Conservation (phyloP, 164 flowering plant genomes). For the Umbilicus rupestris region DNA sequence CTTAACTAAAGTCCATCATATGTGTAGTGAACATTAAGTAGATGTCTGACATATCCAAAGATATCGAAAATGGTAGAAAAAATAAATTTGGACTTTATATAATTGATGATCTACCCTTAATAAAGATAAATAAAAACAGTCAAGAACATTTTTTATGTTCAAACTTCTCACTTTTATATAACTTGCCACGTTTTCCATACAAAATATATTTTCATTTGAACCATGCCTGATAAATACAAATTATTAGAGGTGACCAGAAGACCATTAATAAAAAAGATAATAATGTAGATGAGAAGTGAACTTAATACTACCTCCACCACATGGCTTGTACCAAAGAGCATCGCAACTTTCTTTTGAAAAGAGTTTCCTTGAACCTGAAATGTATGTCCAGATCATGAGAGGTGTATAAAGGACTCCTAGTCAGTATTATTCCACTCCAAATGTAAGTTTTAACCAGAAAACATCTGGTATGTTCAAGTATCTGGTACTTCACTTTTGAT, state of each 20-base stretch:
- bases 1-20: too few relatives aligned
- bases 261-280: not conserved
- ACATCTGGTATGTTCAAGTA: too few relatives aligned
- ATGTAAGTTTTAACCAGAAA: too few relatives aligned
- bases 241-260: not conserved
- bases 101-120: too few relatives aligned
- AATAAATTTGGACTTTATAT: too few relatives aligned
- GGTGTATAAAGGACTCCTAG: not conserved
- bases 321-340: slow-evolving; percentile 67
- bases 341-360: slow-evolving; percentile 76
- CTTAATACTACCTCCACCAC: slow-evolving; percentile 52
- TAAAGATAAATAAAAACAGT: too few relatives aligned
- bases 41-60: too few relatives aligned
- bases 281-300: not conserved
- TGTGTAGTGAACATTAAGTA: too few relatives aligned
- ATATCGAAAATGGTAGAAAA: too few relatives aligned
- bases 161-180: not conserved
- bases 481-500: too few relatives aligned
- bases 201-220: not conserved
- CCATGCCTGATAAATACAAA: not conserved
- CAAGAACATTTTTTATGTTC: too few relatives aligned
- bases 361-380: slow-evolving; percentile 88
- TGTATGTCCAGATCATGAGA: not conserved
- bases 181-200: not conserved
- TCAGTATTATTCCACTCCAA: too few relatives aligned